Evolutionary conservation across 352 stramenopile genomes (phyloP), one percentile per base, ranked within the genome.

Genomic region (Globisporangium parvum): DNA sequence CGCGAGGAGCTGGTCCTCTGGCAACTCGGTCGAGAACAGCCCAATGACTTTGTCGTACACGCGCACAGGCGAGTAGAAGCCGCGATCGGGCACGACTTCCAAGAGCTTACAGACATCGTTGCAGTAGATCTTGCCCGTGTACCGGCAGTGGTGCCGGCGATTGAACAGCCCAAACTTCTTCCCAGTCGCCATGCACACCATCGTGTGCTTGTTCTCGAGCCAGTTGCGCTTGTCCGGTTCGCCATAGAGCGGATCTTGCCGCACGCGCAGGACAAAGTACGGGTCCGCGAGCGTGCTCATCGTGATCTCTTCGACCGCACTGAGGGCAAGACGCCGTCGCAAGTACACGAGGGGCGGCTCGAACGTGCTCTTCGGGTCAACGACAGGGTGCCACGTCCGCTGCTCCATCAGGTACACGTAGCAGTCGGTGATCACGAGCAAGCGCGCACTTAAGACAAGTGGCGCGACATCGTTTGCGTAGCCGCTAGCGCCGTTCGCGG

Each of bases 81-180:
- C 85, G 4, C 85, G 65, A 56, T 93, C 83, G 3, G 85, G 85
- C 17, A 95, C 81, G n/a, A 75, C 73, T 52, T 87, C 78, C 18
- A 93, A 55, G 37, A 89, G 75, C 47, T 84, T 89, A 62, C 76
- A 91, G 26, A 91, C 72, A 37, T 95, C 85, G 47, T 80, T 85
- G 62, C 80, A 86, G 64, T 93, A 96, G 26, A 95, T 87, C 54
- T 88, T 91, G 15, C 87, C 87, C 31, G 78, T 89, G 59, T 90
- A 88, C 0, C 87, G 78, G 44, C 87, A 96, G 54, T 96, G 87
- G 57, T 96, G 87, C 14, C 87, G 80, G 3, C 86, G 80, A 51
- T 88, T 89, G 35, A 96, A 96, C 15, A 96, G 59, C 3, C 79
- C 79, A 65, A 96, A 96, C 55, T 95, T 94, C 55, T 85, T 88